These are phyloP conservation scores for Saccharum spontaneum DNA, from an alignment of 176 grass and related monocot genomes.

Conservation along the genomic window DNA sequence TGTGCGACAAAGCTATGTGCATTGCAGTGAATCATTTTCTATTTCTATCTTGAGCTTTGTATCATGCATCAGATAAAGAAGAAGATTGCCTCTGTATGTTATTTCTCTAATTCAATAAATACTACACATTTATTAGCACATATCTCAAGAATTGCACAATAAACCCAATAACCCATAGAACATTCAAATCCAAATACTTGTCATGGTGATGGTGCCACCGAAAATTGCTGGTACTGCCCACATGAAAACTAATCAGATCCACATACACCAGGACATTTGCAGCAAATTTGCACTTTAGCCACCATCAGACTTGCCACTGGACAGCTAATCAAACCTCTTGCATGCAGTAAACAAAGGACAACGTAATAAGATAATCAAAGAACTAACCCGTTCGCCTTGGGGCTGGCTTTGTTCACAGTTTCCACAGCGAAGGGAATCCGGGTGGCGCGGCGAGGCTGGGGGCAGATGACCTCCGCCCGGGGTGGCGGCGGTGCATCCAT, in stretches of 20 bases:
- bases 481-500: slow-evolving; percentile 43
- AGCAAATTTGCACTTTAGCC: background rate
- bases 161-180: background rate
- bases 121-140: background rate
- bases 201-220: background rate
- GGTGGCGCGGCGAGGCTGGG: slow-evolving; percentile 61
- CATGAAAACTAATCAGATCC: background rate
- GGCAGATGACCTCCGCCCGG: slow-evolving; percentile 72
- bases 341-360: background rate
- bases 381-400: slow-evolving; percentile 58
- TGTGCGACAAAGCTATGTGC: background rate
- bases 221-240: background rate
- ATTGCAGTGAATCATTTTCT: background rate
- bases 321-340: background rate
- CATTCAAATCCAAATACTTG: background rate
- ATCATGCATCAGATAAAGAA: background rate
- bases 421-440: slow-evolving; percentile 40
- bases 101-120: background rate
- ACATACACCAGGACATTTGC: background rate
- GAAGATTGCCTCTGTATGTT: background rate
- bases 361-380: background rate
- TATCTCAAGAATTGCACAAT: background rate
- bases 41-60: background rate
- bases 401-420: slow-evolving; percentile 31
- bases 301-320: background rate